Base-by-base conservation (phyloP, 441 rosid species). In the Caryocar brasiliense region DNA sequence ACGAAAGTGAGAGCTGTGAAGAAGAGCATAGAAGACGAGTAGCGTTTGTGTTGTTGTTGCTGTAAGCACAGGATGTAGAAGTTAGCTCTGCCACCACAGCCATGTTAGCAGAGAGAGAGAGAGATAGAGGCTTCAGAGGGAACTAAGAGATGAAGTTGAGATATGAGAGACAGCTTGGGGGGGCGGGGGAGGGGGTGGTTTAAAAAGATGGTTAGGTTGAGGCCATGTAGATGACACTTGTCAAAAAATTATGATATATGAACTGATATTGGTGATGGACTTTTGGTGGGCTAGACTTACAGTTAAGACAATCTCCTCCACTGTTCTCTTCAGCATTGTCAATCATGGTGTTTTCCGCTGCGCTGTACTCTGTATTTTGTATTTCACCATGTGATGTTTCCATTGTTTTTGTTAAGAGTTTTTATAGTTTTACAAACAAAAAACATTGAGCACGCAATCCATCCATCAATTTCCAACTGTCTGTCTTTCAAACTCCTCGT, bases 81-180 rank as follows among this genome's bases (percentile, higher is more conserved):
- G 81, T 59, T 42, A 86, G 76, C 73, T 82, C 92, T 39, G 89
- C 78, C 70, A 79, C 70, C 7, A 47, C 71, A 32, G 82, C 82
- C 97, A 90, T 90, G 47, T 35, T 37, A 20, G 37, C 40, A 14
- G 34, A 29, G 51, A 47, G 46, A 19, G 21, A 23, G 57, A 28
- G 55, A 6, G 8, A 2, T 5, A 21, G 21, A 49, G 52, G 12
- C 7, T 6, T 12, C 3, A 44, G 60, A 47, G 58, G 42, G 56
- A 27, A 35, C 0, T 10, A 11, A 29, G 23, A 8, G 8, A 2
- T 6, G 4, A 9, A 13, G 19, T 20, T 20, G 2, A 4, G 26
- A 22, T 7, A 37, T 44, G 44, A 32, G n/a, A 26, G 51, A 39
- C 27, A 51, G 43, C 34, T 25, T 11, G 37, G 33, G 43, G 40